These are phyloP conservation scores for Magnaporthiopsis rhizophila DNA, from an alignment of 2,329 filamentous ascomycete species.

Conservation along the genomic window DNA sequence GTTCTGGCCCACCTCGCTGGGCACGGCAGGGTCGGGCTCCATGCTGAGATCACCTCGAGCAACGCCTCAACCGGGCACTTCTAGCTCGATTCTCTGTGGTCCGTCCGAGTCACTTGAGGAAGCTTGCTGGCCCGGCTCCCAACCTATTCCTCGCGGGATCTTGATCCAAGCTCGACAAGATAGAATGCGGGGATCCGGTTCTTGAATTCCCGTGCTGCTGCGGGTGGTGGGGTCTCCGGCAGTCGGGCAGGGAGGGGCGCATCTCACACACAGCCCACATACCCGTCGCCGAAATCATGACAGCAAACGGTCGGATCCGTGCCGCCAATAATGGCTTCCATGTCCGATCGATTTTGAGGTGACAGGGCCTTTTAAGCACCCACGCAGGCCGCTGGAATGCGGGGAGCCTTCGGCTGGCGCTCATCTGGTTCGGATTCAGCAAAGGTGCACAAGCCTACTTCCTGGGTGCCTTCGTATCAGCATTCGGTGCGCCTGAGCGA, in stretches of 20 bases:
- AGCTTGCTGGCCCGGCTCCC: not conserved
- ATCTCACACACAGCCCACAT: not conserved
- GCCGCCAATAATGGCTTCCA: too few species aligned
- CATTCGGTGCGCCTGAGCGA: too few species aligned
- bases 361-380: not conserved
- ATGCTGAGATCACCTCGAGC: not conserved
- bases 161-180: not conserved
- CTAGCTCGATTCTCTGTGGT: not conserved
- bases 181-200: not conserved
- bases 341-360: not conserved
- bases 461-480: not conserved
- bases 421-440: not conserved
- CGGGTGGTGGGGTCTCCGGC: not conserved
- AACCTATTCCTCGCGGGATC: not conserved
- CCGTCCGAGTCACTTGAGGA: not conserved
- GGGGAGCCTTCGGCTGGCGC: too few species aligned
- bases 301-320: not conserved
- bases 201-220: not conserved
- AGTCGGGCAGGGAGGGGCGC: not conserved
- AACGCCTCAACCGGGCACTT: not conserved
- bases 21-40: not conserved
- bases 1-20: not conserved
- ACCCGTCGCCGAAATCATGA: not conserved
- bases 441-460: not conserved
- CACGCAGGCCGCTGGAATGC: not conserved